A percentile compares a stretch with the other conserved stretches of the same genome.
These are phyloP conservation scores for Jamesozyma lodderae DNA, from an alignment of 805 yeast species.

Conservation along the genomic window DNA sequence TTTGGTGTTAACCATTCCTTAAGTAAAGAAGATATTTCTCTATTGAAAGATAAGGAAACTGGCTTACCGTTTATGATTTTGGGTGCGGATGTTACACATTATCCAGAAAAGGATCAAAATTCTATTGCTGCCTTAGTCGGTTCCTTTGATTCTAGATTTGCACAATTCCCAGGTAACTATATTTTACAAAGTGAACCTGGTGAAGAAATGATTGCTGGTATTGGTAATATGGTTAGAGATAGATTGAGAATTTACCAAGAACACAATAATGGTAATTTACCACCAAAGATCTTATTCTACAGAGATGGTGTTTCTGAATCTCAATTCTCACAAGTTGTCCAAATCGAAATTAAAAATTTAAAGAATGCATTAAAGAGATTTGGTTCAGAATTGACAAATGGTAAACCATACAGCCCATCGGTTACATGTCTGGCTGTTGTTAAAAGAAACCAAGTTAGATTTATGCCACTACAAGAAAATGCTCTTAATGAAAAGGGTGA, in stretches of 20 bases:
- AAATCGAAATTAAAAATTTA: conserved; percentile 15
- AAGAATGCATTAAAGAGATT: conserved; percentile 12
- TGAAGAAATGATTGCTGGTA: conserved; percentile 15
- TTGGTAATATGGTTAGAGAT: conserved; percentile 11
- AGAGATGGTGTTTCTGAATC: conserved; percentile 23
- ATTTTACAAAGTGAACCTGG: conserved; percentile 15
- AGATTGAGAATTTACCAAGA: conserved; percentile 13
- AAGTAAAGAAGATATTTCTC: conserved; percentile 4
- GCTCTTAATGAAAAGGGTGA: conserved; percentile 15
- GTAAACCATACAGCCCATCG: conserved; percentile 13
- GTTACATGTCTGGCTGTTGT: conserved; percentile 15
- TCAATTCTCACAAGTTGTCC: conserved; percentile 16
- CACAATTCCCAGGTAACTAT: conserved; percentile 20
- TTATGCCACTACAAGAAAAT: conserved; percentile 17
- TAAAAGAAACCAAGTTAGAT: conserved; percentile 19
- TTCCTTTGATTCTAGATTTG: conserved; percentile 14
- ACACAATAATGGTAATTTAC: conserved; percentile 17
- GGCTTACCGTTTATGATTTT: conserved; percentile 16
- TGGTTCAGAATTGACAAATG: conserved; percentile 7
- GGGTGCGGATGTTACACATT: conserved; percentile 22
- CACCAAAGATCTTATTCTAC: conserved; percentile 16
- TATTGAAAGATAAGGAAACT: conserved; percentile 11
- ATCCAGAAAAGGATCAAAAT: conserved; percentile 18
- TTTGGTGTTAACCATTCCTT: conserved; percentile 18
- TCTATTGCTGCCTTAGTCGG: conserved; percentile 18